Base-by-base conservation (phyloP, 2,329 filamentous ascomycete species). In the Ramichloridium luteum region DNA sequence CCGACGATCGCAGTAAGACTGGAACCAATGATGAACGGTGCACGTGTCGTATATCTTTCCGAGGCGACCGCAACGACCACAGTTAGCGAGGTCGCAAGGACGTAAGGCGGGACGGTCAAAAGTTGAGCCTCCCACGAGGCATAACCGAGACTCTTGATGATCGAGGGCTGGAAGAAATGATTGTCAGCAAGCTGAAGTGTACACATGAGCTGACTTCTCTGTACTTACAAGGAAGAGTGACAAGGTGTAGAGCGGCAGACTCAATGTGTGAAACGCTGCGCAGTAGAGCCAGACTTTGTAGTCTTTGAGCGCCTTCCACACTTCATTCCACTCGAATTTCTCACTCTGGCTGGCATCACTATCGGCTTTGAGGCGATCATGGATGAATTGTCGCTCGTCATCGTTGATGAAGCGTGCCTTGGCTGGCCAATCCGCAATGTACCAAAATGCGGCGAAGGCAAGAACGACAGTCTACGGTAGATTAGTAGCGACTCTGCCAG, bases 261-360 rank as follows among this genome's bases (percentile, higher is more conserved):
- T 78, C 64, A 83, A 74, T 4, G 77, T 81, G 49, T 84, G 78
- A 44, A 81, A 83, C 0, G 67, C 70, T 0, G 81, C 51, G 0
- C 77, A 75, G 41, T 85, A 85, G 0, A 85, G 62, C 74, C 74
- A 82, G 46, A 75, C 75, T 48, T 77, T 82, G 2, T 71, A 69
- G 44, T 86, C 77, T 10, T 64, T 70, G 25, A 82, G 52, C 0
- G 80, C 79, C 12, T 70, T 61, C 14, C 54, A 35, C 0, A 85
- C 80, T 13, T 75, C 74, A 0, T 43, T 52, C 81, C 80, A 86
- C 3, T 59, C 68, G 46, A 86, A 85, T 1, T 58, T 49, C 42
- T 88, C 80, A 28, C 76, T 60, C 4, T 74, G 68, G 0, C 73
- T 81, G 0, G 77, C 73, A 46, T 85, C 79, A 39, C 70, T 75